Percentiles rank a stretch among this genome's conserved stretches.
phyloP scores from a whole-genome alignment of 2,329 filamentous ascomycete species.

The Chrysosporium queenslandicum region DNA sequence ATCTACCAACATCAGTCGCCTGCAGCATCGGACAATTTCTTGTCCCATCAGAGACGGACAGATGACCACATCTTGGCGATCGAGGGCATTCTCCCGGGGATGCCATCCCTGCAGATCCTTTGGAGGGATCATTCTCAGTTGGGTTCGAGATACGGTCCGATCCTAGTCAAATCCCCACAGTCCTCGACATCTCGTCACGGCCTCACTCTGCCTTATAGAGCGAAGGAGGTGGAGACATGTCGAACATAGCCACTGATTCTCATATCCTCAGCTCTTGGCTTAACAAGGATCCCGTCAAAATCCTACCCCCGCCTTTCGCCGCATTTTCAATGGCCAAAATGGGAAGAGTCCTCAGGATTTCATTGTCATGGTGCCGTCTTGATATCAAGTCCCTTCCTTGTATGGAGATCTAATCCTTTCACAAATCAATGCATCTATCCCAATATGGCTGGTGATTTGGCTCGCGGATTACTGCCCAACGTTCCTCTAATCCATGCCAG shows the following conservation, averaged over 20 bases:
- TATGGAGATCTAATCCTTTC: too few species aligned
- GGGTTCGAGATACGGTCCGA: neutral
- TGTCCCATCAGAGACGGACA: neutral
- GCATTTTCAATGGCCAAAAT: neutral
- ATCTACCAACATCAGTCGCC: neutral
- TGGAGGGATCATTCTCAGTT: neutral
- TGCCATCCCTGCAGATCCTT: neutral
- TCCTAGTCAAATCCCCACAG: neutral
- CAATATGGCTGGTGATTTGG: too few species aligned
- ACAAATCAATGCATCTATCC: too few species aligned
- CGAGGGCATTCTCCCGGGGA: neutral
- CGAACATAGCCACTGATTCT: neutral
- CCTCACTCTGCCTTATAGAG: neutral
- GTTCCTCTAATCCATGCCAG: too few species aligned
- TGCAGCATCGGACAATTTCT: conserved; percentile 1
- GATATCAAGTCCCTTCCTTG: too few species aligned
- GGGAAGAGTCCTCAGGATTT: too few species aligned
- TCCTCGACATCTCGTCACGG: neutral
- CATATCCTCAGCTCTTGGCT: neutral
- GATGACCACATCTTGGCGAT: conserved; percentile 1
- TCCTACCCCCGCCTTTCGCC: neutral
- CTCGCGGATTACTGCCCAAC: too few species aligned
- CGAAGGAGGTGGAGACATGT: neutral
- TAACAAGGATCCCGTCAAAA: neutral
- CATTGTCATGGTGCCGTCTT: too few species aligned